phyloP scores from a whole-genome alignment of 805 yeast species.

The Wickerhamomyces chambardii region DNA sequence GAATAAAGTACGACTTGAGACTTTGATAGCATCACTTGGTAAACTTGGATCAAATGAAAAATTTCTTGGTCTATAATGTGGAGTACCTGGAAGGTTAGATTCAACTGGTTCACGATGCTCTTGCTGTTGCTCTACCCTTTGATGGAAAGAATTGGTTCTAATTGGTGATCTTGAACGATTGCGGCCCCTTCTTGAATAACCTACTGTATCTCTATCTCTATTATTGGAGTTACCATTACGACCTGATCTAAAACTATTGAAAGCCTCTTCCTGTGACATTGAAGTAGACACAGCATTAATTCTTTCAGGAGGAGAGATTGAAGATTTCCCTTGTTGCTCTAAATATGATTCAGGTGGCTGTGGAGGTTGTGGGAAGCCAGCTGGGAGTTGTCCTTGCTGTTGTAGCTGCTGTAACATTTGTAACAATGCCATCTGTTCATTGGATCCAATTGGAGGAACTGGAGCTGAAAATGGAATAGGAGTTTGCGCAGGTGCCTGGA shows the following conservation, averaged over 20 bases:
- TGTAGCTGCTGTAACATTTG: constrained; percentile 27
- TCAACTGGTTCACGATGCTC: no score
- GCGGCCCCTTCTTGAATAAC: constrained; percentile 13
- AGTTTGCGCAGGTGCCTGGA: constrained; percentile 4
- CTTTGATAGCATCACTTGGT: constrained; percentile 75
- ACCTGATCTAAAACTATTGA: constrained; percentile 14
- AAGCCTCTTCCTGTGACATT: constrained; percentile 18
- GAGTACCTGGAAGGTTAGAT: constrained; percentile 58
- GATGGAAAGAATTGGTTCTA: constrained; percentile 7
- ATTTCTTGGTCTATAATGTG: constrained; percentile 69
- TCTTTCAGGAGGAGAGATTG: no score
- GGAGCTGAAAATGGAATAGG: constrained; percentile 4
- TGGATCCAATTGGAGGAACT: constrained; percentile 6
- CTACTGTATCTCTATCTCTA: constrained; percentile 10
- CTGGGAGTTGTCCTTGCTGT: constrained; percentile 14
- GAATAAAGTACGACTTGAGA: constrained; percentile 82
- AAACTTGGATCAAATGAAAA: constrained; percentile 62
- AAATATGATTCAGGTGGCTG: no score
- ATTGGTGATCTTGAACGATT: constrained; percentile 21
- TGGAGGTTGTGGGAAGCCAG: constrained; percentile 1
- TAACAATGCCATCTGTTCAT: constrained; percentile 28
- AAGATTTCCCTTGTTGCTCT: no score
- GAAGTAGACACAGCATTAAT: constrained; percentile 1
- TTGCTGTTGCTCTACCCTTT: no score
- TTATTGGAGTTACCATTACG: constrained; percentile 8